These are phyloP conservation scores for Tulasnella calospora DNA, from an alignment of 768 basidiomycete genomes.

Conservation along the genomic window DNA sequence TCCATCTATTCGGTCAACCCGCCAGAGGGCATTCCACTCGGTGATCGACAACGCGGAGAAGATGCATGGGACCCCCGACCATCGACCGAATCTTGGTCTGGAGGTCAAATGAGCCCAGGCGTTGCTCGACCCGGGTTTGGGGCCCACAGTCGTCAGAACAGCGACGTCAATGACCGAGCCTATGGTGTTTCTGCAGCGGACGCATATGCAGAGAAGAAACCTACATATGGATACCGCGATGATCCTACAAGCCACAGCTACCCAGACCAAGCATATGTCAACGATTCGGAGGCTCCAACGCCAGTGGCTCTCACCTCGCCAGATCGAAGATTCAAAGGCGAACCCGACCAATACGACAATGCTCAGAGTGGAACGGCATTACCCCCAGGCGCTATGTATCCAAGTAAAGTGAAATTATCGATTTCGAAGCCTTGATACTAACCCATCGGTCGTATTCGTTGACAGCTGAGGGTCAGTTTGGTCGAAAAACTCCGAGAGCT, in stretches of 20 bases:
- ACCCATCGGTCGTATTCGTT: neutral
- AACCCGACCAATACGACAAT: slow-evolving; percentile 12
- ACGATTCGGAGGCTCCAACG: slow-evolving; percentile 40
- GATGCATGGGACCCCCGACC: slow-evolving; percentile 57
- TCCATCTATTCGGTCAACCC: slow-evolving; percentile 51
- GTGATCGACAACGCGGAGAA: slow-evolving; percentile 46
- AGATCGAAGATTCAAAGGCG: slow-evolving; percentile 33
- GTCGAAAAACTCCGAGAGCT: slow-evolving; percentile 30
- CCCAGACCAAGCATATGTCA: slow-evolving; percentile 40
- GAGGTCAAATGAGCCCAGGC: slow-evolving; percentile 37
- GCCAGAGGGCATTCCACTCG: slow-evolving; percentile 18
- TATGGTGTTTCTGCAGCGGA: slow-evolving; percentile 51
- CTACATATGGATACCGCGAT: slow-evolving; percentile 41
- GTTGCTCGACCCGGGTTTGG: slow-evolving; percentile 27
- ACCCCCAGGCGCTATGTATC: neutral
- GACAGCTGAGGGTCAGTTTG: slow-evolving; percentile 30
- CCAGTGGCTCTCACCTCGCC: slow-evolving; percentile 40
- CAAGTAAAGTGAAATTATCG: neutral
- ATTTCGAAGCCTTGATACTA: neutral
- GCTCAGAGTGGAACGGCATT: neutral
- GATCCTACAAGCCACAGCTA: slow-evolving; percentile 27
- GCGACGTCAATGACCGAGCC: slow-evolving; percentile 38
- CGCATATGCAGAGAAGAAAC: slow-evolving; percentile 46
- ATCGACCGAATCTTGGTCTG: slow-evolving; percentile 42
- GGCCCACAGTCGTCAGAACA: slow-evolving; percentile 50